Base-by-base conservation (phyloP, 768 basidiomycete genomes). In the Tulasnella sp. region DNA sequence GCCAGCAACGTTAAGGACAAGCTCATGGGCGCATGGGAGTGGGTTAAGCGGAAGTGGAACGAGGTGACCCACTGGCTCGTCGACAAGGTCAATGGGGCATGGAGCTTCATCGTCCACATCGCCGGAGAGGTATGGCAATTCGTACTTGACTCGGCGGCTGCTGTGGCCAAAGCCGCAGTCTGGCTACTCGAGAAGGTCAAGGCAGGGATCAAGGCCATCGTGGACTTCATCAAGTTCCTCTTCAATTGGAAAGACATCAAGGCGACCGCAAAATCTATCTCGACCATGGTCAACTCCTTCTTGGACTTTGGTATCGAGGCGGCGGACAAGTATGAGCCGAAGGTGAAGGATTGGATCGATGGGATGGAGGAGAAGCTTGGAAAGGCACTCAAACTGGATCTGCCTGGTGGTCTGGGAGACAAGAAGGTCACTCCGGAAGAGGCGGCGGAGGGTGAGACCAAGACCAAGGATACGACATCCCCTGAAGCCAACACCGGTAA, bases 241-340 rank as follows among this genome's bases (percentile, higher is more conserved):
- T 58, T 58, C 15, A 47, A 58, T 17, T 58, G 56, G 56, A 30
- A 58, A 5, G 56, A 58, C 27, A 49, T 48, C 45, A 23, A 44
- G 24, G n/a, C 24, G 3, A 58, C 56, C 2, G 32, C 45, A 8
- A 11, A 58, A 4, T 7, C 23, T 26, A 58, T 48, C 56, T 47
- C 45, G 56, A 15, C 15, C 21, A 58, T 58, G 23, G 56, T 58
- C 24, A 58, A 48, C 38, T 42, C 23, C n/a, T 23, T 19, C 4
- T 29, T 58, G 24, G 45, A 42, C 2, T 58, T 45, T 32, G 44
- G 56, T 3, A 17, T 23, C 42, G 49, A 42, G 42, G 42, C 23
- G 11, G 42, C 49, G 2, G 45, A 47, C 0, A 32, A 58, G 2
- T 30, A 58, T 17, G 19, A 11, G 23, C 23, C 24, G 2, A 13